Base-by-base conservation (phyloP, 306 rosid species). In the Dryas drummondii region DNA sequence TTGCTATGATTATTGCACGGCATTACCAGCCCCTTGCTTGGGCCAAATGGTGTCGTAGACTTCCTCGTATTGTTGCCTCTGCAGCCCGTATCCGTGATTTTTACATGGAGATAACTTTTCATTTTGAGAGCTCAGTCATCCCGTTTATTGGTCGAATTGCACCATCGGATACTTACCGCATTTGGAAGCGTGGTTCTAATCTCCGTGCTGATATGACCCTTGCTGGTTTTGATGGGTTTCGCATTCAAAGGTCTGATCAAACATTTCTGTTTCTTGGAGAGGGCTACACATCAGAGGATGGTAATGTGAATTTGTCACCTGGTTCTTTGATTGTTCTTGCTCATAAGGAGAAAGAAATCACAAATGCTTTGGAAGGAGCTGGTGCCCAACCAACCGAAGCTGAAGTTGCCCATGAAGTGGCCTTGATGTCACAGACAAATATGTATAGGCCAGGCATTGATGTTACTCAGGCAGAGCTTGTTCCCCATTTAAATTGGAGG, bases 31-130 rank as follows among this genome's bases (percentile, higher is more conserved):
- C 98, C 48, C 85, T 92, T 56, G 97, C 99, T 73, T 96, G 99
- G 99, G 97, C 99, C 56, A 96, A 96, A 86, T 92, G 99, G 99
- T 89, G 98, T 73, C 96, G 99, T 5, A 92, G 99, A 78, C 96
- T 92, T 75, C 99, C 99, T 17, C 91, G 99, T 4, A 96, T 96
- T 71, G 87, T 92, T 73, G 99, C 98, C 66, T 92, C 99, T 3
- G 90, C 96, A 7, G 37, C 88, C 9, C 98, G 98, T 3, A 96
- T 96, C 70, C 99, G 97, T 71, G 99, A 96, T 78, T 96, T 96
- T 83, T 96, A 96, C 76, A 96, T 92, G 99, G 99, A 96, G 88
- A 96, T 96, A 71, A 89, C 91, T 76, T 96, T 96, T 73, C 99
- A 90, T 79, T 96, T 96, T 82, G 99, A 96, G 87, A 96, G 99